Evolutionary conservation across 495 filamentous ascomycete species (phyloP), one percentile per base, ranked within the genome.

Genomic region (Penicillium arizonense): DNA sequence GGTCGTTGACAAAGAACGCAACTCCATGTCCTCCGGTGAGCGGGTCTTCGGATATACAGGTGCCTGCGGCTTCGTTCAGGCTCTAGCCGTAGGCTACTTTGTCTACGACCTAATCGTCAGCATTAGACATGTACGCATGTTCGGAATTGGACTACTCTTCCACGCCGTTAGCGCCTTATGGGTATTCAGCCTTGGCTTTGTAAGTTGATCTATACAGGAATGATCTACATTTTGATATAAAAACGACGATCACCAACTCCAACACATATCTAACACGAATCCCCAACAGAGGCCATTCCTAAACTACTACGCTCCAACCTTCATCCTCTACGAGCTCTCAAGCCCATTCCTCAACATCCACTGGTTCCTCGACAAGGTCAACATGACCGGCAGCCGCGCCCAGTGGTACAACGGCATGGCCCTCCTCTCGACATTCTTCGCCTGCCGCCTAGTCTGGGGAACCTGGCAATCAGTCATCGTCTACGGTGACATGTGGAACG

Each of bases 361-460:
- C 79, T 99, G 94, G 94, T 97, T 99, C 81, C 92, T 88, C 65
- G 94, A 99, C 77, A 99, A 99, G 75, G 78, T 97, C 62, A 84
- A 88, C 68, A 87, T 96, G 81, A 99, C 95, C 20, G 94, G 94
- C 45, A 88, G 88, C 53, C 77, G 69, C 13, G 56, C 81, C 40
- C 91, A 97, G 71, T 85, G 93, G 61, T 88, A 92, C 71, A 97
- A 97, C 68, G 91, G 91, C 61, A 83, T 93, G 67, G 57, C 80
- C 52, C 64, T 76, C 4, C 72, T 76, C 42, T 61, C 50, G 35
- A 85, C 82, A 41, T 99, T 99, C 77, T 94, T 96, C 77, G 80
- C 68, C 68, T 95, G 90, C 69, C 90, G 94, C 49, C 80, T 99
- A 11, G 73, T 95, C 58, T 99, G 91, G 88, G 94, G 94, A 52